These are phyloP conservation scores for Wilhelminamyces savonicus DNA, from an alignment of 805 yeast genomes.

Conservation along the genomic window DNA sequence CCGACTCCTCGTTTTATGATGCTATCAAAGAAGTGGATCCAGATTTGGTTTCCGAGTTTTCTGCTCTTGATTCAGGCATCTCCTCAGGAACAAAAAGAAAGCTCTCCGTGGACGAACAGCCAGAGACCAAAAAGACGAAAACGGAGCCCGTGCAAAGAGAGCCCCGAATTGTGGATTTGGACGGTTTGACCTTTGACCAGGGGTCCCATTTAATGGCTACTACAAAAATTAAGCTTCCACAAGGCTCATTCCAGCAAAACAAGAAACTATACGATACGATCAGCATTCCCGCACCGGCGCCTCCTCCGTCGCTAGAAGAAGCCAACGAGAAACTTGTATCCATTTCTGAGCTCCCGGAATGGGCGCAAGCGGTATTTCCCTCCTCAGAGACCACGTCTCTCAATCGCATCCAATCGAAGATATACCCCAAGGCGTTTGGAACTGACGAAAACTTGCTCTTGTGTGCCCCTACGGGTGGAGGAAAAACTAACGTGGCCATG, in stretches of 20 bases:
- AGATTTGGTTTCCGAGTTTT: too few species aligned
- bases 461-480: slow-evolving; percentile 99
- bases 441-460: slow-evolving; percentile 67
- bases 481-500: slow-evolving; percentile 96
- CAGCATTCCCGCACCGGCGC: slow-evolving; percentile 79
- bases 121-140: slow-evolving; percentile 5
- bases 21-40: slow-evolving; percentile 37
- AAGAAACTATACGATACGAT: slow-evolving; percentile 79
- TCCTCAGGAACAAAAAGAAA: slow-evolving; percentile 5
- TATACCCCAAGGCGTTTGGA: slow-evolving; percentile 71
- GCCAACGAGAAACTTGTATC: slow-evolving; percentile 42
- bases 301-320: slow-evolving; percentile 32
- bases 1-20: slow-evolving; percentile 24
- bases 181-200: slow-evolving; percentile 59
- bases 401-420: slow-evolving; percentile 79
- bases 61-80: slow-evolving; percentile 1
- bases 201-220: slow-evolving; percentile 65
- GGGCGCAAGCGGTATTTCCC: slow-evolving; percentile 79
- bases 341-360: slow-evolving; percentile 62
- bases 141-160: slow-evolving; percentile 12
- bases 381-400: slow-evolving; percentile 55
- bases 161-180: slow-evolving; percentile 59
- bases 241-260: slow-evolving; percentile 73
- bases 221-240: slow-evolving; percentile 67
- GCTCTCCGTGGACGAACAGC: slow-evolving; percentile 1